Evolutionary conservation across 352 stramenopile genomes (phyloP).

Genomic region (Aphanomyces astaci): DNA sequence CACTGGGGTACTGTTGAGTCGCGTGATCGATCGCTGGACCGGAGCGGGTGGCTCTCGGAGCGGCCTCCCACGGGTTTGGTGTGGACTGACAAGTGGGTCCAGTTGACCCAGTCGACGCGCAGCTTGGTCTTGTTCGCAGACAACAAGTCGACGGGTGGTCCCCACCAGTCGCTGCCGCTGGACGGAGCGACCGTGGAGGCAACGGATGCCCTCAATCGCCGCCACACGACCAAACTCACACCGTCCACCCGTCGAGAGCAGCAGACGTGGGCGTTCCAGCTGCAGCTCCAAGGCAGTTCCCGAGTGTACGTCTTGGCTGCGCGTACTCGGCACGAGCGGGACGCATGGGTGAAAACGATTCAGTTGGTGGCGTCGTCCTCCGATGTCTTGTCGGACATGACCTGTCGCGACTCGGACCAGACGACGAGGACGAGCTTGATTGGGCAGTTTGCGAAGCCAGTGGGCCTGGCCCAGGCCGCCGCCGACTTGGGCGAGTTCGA

Average conservation of each 20-base stretch:
- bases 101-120: neutral
- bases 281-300: slow-evolving; percentile 58
- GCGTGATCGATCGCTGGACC: neutral
- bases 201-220: slow-evolving; percentile 76
- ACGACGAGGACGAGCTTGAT: neutral
- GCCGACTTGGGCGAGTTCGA: neutral
- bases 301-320: slow-evolving; percentile 75
- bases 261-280: slow-evolving; percentile 78
- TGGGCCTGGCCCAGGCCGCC: slow-evolving; percentile 71
- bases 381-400: neutral
- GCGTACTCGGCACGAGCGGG: slow-evolving; percentile 76
- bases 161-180: slow-evolving; percentile 18
- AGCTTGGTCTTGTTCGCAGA: neutral
- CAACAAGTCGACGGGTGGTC: neutral
- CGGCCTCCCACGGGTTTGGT: neutral
- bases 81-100: slow-evolving; percentile 1
- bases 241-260: slow-evolving; percentile 58
- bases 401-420: neutral
- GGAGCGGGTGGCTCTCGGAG: neutral
- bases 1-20: neutral
- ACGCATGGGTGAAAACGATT: slow-evolving; percentile 82
- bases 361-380: slow-evolving; percentile 44
- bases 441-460: slow-evolving; percentile 35
- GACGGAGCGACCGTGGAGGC: slow-evolving; percentile 35
- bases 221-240: slow-evolving; percentile 39